A percentile compares a stretch with the other conserved stretches of the same genome.
phyloP scores from a whole-genome alignment of 192 early-diverging fungal species.

The Kickxella alabastrina region DNA sequence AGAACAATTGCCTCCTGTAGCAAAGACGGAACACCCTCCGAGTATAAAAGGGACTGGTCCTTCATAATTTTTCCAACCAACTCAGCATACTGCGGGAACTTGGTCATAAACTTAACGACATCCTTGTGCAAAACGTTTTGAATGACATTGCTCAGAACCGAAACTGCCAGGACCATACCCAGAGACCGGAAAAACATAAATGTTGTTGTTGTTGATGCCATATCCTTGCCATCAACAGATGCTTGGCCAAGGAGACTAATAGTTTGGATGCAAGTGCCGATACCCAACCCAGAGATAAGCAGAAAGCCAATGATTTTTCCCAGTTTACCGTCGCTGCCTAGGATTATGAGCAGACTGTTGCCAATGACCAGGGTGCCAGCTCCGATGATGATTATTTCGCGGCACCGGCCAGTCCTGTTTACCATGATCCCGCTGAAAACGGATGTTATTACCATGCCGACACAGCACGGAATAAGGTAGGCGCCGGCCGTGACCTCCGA shows the following conservation, averaged over 20 bases:
- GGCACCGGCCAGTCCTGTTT: constrained; percentile 55
- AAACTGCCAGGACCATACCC: constrained; percentile 56
- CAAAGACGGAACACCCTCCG: neutral
- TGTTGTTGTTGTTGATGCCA: constrained; percentile 63
- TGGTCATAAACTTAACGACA: constrained; percentile 14
- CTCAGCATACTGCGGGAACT: constrained; percentile 21
- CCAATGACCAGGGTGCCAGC: constrained; percentile 59
- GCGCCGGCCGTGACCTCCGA: constrained; percentile 24
- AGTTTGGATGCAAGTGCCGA: constrained; percentile 70
- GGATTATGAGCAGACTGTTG: constrained; percentile 57
- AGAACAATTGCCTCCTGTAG: constrained; percentile 6
- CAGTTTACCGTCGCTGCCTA: constrained; percentile 43
- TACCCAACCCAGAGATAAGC: constrained; percentile 67
- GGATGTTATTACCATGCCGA: constrained; percentile 27
- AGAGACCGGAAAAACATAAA: constrained; percentile 63
- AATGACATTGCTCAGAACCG: constrained; percentile 55
- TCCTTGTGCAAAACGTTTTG: constrained; percentile 54
- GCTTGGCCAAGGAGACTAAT: constrained; percentile 68
- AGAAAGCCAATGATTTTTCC: constrained; percentile 63
- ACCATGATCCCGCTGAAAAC: constrained; percentile 61
- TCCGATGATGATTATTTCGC: constrained; percentile 65
- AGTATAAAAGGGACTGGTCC: constrained; percentile 17
- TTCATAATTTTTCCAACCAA: constrained; percentile 12
- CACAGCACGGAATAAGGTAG: constrained; percentile 24
- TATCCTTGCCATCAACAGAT: constrained; percentile 53